Base-by-base conservation (phyloP, 345 rosid species). In the Moringa oleifera region DNA sequence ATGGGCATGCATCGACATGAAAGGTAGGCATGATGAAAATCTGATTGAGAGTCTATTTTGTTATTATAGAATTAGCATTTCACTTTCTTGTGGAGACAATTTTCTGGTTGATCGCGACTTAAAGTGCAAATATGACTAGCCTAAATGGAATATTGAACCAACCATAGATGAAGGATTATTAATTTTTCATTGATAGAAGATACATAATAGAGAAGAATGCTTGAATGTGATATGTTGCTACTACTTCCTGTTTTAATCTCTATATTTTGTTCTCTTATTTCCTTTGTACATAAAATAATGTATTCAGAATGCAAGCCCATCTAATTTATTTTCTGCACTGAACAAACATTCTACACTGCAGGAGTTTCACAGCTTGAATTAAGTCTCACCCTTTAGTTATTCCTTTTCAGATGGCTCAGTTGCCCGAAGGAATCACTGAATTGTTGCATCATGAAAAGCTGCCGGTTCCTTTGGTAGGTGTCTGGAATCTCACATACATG, bases 401-500 rank as follows among this genome's bases (percentile, higher is more conserved):
- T 56, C 65, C 36, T 25, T 55, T 72, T 69, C 83, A 94, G 99
- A 94, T 94, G 97, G 97, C 96, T 68, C 83, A 83, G 76, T 76
- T 94, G 78, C 99, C 99, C 0, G 99, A 90, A 80, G 96, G 96
- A 56, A 85, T 88, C 61, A 90, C 99, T 18, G 97, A 90, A 73
- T 71, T 94, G 57, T 69, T 94, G 77, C 97, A 88, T 77, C 95
- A 90, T 68, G 89, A 90, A 68, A 83, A 79, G 82, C 87, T 90
- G 71, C 68, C 79, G 15, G 82, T 94, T 52, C 99, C 99, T 70
- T 66, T 90, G 93, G 99, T 94, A 79, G 52, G 75, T 73, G n/a
- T 66, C 58, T 53, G 25, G 67, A 58, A 62, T 55, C 71, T 72
- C 55, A 36, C 49, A 41, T 41, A 9, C 13, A 41, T 41, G 3